phyloP scores from a whole-genome alignment of 1,139 yeast genomes.

The Fermentozyma sake region DNA sequence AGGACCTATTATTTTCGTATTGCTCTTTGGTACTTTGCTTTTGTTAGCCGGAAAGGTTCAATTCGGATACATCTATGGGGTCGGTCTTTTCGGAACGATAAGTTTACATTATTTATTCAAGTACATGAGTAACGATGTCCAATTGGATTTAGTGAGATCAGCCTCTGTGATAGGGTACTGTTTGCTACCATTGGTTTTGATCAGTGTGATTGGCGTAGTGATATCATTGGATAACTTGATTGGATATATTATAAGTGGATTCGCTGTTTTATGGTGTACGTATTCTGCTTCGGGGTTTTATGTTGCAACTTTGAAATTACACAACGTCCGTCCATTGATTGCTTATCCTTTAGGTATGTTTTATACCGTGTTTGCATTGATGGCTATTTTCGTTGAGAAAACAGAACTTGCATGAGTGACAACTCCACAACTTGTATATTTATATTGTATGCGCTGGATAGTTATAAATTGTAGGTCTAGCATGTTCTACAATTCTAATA shows the following conservation, averaged over 20 bases:
- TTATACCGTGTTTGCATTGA: constrained; percentile 89
- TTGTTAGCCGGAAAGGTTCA: constrained; percentile 88
- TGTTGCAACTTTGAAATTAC: constrained; percentile 76
- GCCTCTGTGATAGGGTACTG: constrained; percentile 95
- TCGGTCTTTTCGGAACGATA: constrained; percentile 85
- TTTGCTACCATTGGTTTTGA: constrained; percentile 78
- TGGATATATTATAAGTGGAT: constrained; percentile 67
- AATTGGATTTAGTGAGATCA: constrained; percentile 67
- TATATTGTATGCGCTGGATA: no score
- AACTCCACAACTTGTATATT: no score
- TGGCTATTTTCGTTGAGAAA: constrained; percentile 85
- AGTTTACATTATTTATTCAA: constrained; percentile 81
- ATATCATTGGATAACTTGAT: constrained; percentile 62
- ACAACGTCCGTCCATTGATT: constrained; percentile 82
- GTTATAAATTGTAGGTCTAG: no score
- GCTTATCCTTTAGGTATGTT: constrained; percentile 93
- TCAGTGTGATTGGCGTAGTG: constrained; percentile 72
- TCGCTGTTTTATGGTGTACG: constrained; percentile 91
- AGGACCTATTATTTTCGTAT: constrained; percentile 88
- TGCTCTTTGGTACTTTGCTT: constrained; percentile 81
- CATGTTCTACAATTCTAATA: no score
- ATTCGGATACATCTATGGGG: constrained; percentile 95
- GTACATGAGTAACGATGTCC: constrained; percentile 65
- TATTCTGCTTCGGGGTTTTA: constrained; percentile 92
- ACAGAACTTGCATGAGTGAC: no score